phyloP scores from a whole-genome alignment of 441 rosid genomes.

The Adansonia madagascariensis region DNA sequence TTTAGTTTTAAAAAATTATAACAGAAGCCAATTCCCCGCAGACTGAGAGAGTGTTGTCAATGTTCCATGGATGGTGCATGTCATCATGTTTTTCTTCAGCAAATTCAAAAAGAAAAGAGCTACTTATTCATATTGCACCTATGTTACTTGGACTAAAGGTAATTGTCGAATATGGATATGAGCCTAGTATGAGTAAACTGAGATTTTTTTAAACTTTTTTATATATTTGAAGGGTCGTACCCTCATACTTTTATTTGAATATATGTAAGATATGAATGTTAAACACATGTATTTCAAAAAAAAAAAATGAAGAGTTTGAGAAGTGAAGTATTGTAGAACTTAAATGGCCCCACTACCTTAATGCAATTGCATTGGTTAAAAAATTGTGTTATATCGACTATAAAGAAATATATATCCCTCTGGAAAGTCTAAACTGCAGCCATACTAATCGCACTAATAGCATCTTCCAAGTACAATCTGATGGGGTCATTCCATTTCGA shows the following conservation, averaged over 20 bases:
- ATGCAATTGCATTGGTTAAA: conserved; percentile 15
- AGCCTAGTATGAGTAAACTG: no score
- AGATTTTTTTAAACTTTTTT: no score
- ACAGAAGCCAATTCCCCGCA: neutral
- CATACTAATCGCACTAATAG: neutral
- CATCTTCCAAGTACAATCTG: conserved; percentile 3
- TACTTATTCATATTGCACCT: no score
- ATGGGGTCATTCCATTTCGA: neutral
- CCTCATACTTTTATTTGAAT: neutral
- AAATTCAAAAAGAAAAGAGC: neutral
- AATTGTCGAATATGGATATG: no score
- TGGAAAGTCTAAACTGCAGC: neutral
- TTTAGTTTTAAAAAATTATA: neutral
- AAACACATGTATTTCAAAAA: no score
- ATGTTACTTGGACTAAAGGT: no score
- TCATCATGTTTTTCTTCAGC: neutral
- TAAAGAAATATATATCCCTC: neutral
- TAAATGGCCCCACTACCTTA: neutral
- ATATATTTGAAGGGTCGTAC: neutral
- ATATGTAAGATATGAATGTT: no score
- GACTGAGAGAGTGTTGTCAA: neutral
- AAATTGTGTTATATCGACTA: neutral
- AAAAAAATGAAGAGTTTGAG: no score
- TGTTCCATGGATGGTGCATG: neutral
- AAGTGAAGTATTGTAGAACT: no score